These are phyloP conservation scores for Miamiensis avidus DNA, from an alignment of 169 alveolate genomes.

Conservation along the genomic window DNA sequence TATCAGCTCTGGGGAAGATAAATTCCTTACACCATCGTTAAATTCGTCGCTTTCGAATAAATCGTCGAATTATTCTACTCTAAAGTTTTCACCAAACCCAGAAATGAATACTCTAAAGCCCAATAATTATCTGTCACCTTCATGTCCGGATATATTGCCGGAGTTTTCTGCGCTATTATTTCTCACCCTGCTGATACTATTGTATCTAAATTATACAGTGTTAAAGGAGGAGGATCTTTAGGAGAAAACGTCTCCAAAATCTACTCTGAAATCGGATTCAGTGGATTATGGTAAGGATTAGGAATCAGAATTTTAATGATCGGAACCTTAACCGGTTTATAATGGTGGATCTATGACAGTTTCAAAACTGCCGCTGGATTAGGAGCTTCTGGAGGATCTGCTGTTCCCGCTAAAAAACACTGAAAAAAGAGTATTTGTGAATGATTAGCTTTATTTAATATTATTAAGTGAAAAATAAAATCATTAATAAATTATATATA, in stretches of 20 bases:
- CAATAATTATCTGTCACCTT: conserved; percentile 93
- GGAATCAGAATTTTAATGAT: conserved; percentile 97
- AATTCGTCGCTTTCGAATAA: conserved; percentile 96
- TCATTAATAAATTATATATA: no score
- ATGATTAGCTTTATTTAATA: no score
- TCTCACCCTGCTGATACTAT: conserved; percentile 98
- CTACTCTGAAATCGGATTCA: conserved; percentile 52
- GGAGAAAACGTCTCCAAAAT: conserved; percentile 32
- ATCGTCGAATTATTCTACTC: conserved; percentile 91
- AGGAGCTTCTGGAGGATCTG: no score
- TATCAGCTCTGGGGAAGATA: no score
- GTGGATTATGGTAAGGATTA: conserved; percentile 86
- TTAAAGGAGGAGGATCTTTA: conserved; percentile 32
- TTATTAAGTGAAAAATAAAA: no score
- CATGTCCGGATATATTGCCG: conserved; percentile 94
- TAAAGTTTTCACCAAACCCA: conserved; percentile 89
- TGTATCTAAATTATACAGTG: conserved; percentile 93
- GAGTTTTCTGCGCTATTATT: conserved; percentile 95
- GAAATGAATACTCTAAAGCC: conserved; percentile 86
- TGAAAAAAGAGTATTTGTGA: no score
- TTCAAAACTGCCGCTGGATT: no score
- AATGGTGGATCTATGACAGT: conserved; percentile 99
- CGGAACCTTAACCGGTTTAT: conserved; percentile 98
- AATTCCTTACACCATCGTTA: conserved; percentile 98
- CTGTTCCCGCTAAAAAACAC: no score